Evolutionary conservation across 1,284 basidiomycete genomes (phyloP).

Genomic region (Fistulinella cinereoalba): DNA sequence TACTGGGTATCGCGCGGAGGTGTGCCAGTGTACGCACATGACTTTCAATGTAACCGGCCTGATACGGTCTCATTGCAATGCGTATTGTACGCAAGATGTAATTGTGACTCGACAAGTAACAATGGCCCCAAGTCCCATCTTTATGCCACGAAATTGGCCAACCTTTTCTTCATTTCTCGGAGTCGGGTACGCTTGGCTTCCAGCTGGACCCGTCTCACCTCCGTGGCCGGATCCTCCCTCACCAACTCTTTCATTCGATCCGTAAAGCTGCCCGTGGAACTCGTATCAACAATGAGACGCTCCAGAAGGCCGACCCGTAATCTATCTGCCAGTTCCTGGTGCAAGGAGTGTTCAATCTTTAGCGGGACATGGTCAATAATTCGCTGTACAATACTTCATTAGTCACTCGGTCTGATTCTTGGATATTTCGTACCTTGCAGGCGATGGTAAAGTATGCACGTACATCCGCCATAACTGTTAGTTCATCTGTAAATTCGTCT

Average conservation of each 20-base stretch:
- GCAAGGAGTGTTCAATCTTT: slow-evolving; percentile 49
- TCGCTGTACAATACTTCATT: slow-evolving; percentile 36
- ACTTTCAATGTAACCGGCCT: too few relatives aligned
- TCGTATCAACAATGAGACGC: slow-evolving; percentile 29
- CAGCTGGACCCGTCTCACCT: slow-evolving; percentile 31
- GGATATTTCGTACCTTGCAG: slow-evolving; percentile 36
- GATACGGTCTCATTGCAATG: too few relatives aligned
- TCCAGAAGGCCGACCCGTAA: slow-evolving; percentile 43
- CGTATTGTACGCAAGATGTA: too few relatives aligned
- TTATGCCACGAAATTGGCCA: slow-evolving; percentile 25
- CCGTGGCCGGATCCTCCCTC: slow-evolving; percentile 42
- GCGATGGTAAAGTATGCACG: slow-evolving; percentile 51
- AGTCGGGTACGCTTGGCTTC: slow-evolving; percentile 30
- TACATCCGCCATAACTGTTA: slow-evolving; percentile 49
- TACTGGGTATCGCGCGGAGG: too few relatives aligned
- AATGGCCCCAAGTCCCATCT: too few relatives aligned
- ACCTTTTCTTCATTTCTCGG: slow-evolving; percentile 35
- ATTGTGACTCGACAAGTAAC: too few relatives aligned
- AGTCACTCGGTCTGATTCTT: background rate
- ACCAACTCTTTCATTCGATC: slow-evolving; percentile 39
- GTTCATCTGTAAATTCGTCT: slow-evolving; percentile 37
- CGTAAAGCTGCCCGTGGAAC: slow-evolving; percentile 9
- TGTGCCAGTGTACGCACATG: too few relatives aligned
- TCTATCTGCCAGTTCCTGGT: slow-evolving; percentile 37
- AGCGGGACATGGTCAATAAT: slow-evolving; percentile 52